These are phyloP conservation scores for Dillenia turbinata DNA, from an alignment of 164 flowering plant species.

Conservation along the genomic window DNA sequence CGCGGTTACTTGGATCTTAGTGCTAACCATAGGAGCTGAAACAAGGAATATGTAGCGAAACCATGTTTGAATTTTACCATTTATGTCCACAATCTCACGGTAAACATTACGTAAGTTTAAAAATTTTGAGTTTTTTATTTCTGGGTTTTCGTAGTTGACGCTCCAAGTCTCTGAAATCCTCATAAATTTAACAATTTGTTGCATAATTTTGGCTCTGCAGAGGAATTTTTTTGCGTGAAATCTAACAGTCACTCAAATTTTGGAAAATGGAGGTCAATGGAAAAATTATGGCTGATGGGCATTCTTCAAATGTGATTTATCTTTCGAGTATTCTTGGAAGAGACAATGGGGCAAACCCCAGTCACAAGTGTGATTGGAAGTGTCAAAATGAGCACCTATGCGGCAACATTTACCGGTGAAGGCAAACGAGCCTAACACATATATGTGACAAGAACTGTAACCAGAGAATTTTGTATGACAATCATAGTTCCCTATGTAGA, in stretches of 20 bases:
- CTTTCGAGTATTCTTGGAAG: constrained; percentile 85
- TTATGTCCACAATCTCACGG: no score
- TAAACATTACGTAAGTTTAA: no score
- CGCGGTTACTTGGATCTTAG: no score
- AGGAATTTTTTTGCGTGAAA: background rate
- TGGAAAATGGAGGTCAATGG: constrained; percentile 70
- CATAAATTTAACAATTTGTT: no score
- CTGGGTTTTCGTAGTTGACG: background rate
- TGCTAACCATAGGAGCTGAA: no score
- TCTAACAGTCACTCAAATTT: no score
- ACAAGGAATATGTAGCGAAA: no score
- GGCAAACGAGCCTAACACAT: constrained; percentile 87
- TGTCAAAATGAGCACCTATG: constrained; percentile 88
- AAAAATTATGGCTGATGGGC: constrained; percentile 54
- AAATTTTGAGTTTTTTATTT: background rate
- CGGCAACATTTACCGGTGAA: constrained; percentile 94
- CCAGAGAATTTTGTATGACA: constrained; percentile 94
- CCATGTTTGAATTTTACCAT: no score
- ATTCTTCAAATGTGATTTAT: constrained; percentile 72
- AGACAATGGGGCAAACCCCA: constrained; percentile 47
- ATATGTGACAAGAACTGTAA: constrained; percentile 99
- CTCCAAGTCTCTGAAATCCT: no score
- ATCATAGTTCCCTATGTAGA: constrained; percentile 90
- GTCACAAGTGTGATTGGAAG: constrained; percentile 91
- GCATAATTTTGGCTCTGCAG: no score